Evolutionary conservation across 1,284 basidiomycete species (phyloP).

Genomic region (Naganishia sp.): DNA sequence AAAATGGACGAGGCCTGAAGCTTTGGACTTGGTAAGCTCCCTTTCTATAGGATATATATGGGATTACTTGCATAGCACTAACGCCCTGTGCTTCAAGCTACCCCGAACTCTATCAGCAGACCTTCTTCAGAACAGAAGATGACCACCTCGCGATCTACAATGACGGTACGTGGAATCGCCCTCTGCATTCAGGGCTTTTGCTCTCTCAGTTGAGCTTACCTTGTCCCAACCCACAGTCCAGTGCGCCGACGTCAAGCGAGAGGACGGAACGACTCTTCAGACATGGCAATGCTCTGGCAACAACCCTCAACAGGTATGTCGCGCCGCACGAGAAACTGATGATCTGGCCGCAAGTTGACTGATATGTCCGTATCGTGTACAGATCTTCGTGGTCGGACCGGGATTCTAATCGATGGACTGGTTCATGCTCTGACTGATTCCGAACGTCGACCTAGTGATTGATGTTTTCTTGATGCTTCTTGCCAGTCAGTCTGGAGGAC

Average conservation of each 20-base stretch:
- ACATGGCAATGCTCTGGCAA: constrained; percentile 30
- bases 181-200: too few relatives aligned
- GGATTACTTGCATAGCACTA: not conserved
- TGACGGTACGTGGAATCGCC: constrained; percentile 21
- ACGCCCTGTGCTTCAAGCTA: not conserved
- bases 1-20: constrained; percentile 27
- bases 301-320: constrained; percentile 31
- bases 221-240: not conserved
- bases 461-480: too few relatives aligned
- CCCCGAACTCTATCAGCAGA: constrained; percentile 24
- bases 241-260: constrained; percentile 28
- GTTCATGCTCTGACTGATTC: too few relatives aligned
- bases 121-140: constrained; percentile 26
- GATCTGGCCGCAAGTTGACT: too few relatives aligned
- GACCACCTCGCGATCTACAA: constrained; percentile 23
- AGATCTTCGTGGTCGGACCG: too few relatives aligned
- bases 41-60: too few relatives aligned
- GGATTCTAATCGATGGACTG: too few relatives aligned
- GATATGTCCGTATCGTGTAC: too few relatives aligned
- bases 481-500: too few relatives aligned
- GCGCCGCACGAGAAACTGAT: too few relatives aligned
- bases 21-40: constrained; percentile 33
- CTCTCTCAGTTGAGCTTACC: not conserved
- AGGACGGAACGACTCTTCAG: constrained; percentile 28
- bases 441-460: too few relatives aligned